Evolutionary conservation across 1,284 basidiomycete species (phyloP), one percentile per base, ranked within the genome.

Genomic region (Vanrija sp.): DNA sequence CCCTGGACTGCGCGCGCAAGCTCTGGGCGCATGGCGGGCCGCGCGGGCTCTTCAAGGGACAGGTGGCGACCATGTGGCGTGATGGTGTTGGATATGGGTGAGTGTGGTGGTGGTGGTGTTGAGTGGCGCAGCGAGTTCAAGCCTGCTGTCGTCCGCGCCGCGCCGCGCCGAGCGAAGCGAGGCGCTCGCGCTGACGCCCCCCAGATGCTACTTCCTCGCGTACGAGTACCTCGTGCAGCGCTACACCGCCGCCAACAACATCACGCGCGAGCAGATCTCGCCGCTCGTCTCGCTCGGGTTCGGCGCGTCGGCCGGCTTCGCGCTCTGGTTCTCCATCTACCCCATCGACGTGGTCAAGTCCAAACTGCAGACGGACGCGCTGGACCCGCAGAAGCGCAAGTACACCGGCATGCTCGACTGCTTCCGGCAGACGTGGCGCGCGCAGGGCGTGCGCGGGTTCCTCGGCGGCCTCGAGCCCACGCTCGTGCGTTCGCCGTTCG

Each of bases 291-390:
- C 91, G 8, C 83, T 92, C 15, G 78, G 89, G 12, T 95, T 89
- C 69, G 93, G 93, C 58, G 91, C 90, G 18, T 80, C 86, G 1
- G 90, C 91, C 9, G 74, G 75, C 40, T 76, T 72, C 58, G 74
- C 73, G n/a, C 68, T 78, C 43, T 78, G 78, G 78, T 58, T 26
- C 67, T 52, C 38, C 10, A 92, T 92, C 78, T 93, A 93, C 78
- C 91, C 91, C 8, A 86, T 92, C 73, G 93, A 95, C 76, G 91
- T 96, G 82, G 85, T 97, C 74, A 98, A 98, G 74, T 90, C 88
- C 26, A 85, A 92, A 54, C 87, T 97, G 80, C 95, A 98, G 78
- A 97, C 93, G 0, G 95, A 98, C 71, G 87, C 87, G 1, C 89
- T 94, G 71, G 82, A 84, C 43, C 79, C 83, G 6, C 75, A 83